Evolutionary conservation across 352 stramenopile genomes (phyloP).

Genomic region (Phytophthora sojae): DNA sequence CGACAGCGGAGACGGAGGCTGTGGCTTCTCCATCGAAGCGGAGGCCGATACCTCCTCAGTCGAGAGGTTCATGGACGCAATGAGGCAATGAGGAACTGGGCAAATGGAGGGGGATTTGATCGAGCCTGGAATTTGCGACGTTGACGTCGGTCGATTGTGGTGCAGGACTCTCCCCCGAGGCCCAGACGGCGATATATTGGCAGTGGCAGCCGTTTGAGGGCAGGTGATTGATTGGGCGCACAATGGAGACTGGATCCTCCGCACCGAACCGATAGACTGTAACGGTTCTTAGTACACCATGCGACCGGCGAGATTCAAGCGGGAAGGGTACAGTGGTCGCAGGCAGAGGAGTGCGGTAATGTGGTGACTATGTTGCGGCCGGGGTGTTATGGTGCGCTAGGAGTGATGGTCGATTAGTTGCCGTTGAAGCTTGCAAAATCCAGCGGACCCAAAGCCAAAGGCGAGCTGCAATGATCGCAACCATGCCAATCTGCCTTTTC

Average conservation of each 20-base stretch:
- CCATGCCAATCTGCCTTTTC: too few relatives aligned
- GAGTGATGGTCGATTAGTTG: not conserved
- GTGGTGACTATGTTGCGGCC: not conserved
- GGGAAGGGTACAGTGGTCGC: not conserved
- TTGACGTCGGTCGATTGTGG: not conserved
- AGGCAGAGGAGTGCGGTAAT: not conserved
- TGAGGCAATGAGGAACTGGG: not conserved
- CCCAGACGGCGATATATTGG: not conserved
- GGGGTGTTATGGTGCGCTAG: not conserved
- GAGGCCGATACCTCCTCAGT: not conserved
- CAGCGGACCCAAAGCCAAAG: too few relatives aligned
- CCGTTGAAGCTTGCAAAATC: too few relatives aligned
- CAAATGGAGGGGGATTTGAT: not conserved
- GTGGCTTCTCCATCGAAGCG: not conserved
- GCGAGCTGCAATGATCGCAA: too few relatives aligned
- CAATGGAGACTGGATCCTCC: not conserved
- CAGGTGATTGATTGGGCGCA: not conserved
- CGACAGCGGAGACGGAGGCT: not conserved
- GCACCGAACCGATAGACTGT: not conserved
- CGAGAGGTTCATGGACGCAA: not conserved
- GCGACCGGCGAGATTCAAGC: not conserved
- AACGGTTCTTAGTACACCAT: not conserved
- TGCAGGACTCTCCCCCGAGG: not conserved
- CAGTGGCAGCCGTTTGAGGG: not conserved
- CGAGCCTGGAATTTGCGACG: not conserved